Evolutionary conservation across 2,329 filamentous ascomycete genomes (phyloP).

Genomic region (Aureobasidium musti): DNA sequence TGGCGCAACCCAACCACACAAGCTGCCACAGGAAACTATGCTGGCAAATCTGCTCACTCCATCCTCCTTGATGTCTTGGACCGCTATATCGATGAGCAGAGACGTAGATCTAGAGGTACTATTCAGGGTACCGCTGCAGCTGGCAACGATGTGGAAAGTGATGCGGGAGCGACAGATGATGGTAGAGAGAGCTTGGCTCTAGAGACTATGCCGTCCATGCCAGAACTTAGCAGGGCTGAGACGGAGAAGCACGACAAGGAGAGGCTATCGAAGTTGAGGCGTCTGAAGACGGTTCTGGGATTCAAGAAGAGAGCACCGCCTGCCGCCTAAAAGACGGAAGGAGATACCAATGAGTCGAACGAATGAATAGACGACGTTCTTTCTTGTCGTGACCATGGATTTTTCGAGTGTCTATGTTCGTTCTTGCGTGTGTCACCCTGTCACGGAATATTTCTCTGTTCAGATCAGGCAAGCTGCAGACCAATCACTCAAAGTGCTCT

Average conservation of each 20-base stretch:
- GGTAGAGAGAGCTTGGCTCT: conserved; percentile 19
- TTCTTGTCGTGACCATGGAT: too few relatives aligned
- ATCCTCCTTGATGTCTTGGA: conserved; percentile 40
- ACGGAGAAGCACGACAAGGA: conserved; percentile 40
- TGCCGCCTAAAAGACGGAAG: neutral
- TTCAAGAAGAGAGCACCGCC: conserved; percentile 35
- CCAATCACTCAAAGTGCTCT: too few relatives aligned
- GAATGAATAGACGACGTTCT: neutral
- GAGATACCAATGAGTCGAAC: neutral
- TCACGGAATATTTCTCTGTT: neutral
- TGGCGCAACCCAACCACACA: conserved; percentile 42
- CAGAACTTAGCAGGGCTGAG: conserved; percentile 35
- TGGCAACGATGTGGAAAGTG: conserved; percentile 16
- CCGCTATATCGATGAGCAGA: conserved; percentile 39
- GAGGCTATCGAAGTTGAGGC: conserved; percentile 39
- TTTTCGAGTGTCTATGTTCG: neutral
- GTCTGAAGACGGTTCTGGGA: conserved; percentile 42
- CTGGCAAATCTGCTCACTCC: conserved; percentile 39
- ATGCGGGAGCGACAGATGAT: conserved; percentile 29
- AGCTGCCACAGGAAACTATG: conserved; percentile 39
- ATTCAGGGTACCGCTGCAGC: conserved; percentile 10
- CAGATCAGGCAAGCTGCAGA: too few relatives aligned
- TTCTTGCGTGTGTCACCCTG: neutral
- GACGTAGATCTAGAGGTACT: conserved; percentile 35
- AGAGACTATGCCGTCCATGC: conserved; percentile 6